These are phyloP conservation scores for Dioscorea cayenensis DNA, from an alignment of 116 monocot species.

Conservation along the genomic window DNA sequence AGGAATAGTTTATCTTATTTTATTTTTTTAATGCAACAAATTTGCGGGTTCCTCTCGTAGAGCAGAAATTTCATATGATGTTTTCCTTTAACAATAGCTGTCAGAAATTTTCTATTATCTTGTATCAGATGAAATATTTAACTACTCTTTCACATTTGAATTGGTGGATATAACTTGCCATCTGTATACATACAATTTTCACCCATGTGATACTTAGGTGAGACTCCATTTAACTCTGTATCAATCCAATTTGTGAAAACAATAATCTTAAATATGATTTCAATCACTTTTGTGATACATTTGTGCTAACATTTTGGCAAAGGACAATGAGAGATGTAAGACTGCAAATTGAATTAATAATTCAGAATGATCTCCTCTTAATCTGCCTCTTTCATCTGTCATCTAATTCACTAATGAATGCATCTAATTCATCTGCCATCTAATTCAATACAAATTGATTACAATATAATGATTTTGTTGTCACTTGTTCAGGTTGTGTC, in stretches of 20 bases:
- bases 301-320: neutral
- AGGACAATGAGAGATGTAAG: neutral
- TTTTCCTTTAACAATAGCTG: neutral
- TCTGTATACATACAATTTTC: neutral
- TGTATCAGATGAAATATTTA: neutral
- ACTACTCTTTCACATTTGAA: too few species aligned
- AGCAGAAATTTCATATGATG: too few species aligned
- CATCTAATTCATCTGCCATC: neutral
- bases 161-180: too few species aligned
- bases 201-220: neutral
- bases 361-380: neutral
- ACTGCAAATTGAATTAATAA: neutral
- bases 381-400: too few species aligned
- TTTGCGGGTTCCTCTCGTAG: too few species aligned
- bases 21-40: too few species aligned
- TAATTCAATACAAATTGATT: neutral
- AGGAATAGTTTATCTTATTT: too few species aligned
- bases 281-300: too few species aligned
- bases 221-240: neutral
- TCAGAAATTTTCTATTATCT: neutral
- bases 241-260: neutral
- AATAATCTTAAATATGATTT: neutral
- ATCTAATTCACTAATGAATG: neutral
- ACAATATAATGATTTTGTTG: neutral
- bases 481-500: slow-evolving; percentile 54